Conservation (phyloP, 2,329 filamentous ascomycete species). For the Phaeosphaeria sp. region DNA sequence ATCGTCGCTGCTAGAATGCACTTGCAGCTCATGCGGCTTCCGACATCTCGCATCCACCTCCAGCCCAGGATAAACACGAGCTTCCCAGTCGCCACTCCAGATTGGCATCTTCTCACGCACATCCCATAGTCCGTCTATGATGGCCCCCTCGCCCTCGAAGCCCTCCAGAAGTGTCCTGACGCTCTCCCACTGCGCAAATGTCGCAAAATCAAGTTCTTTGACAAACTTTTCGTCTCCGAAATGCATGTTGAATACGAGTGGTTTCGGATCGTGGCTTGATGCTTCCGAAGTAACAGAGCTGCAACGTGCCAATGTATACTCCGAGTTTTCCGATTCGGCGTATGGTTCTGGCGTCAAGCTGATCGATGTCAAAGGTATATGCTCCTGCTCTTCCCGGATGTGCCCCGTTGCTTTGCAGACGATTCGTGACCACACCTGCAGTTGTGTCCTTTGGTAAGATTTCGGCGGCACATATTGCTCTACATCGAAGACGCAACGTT, state of each 20-base stretch:
- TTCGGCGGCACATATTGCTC: background rate
- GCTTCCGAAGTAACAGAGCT: background rate
- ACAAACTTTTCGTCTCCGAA: constrained; percentile 5
- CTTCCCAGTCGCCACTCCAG: constrained; percentile 73
- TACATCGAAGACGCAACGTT: background rate
- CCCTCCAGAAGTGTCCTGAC: constrained; percentile 79
- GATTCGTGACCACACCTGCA: background rate
- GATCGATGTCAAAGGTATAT: background rate
- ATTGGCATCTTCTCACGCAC: constrained; percentile 81
- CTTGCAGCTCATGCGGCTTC: background rate
- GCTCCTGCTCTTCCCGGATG: background rate
- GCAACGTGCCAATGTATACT: background rate
- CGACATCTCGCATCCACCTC: constrained; percentile 11
- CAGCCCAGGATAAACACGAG: constrained; percentile 19
- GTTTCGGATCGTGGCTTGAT: background rate
- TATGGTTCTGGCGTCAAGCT: background rate
- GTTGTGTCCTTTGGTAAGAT: background rate
- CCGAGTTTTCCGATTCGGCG: background rate
- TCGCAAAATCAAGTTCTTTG: constrained; percentile 16
- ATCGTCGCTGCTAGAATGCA: background rate
- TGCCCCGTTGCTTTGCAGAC: background rate
- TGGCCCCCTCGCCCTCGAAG: constrained; percentile 89
- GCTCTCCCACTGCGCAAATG: constrained; percentile 16
- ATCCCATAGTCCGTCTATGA: constrained; percentile 74
- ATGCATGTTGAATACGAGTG: constrained; percentile 5